Percentiles rank a stretch among this genome's conserved stretches.
phyloP scores from a whole-genome alignment of 1,284 basidiomycete genomes.

The Cutaneotrichosporon dermatis region DNA sequence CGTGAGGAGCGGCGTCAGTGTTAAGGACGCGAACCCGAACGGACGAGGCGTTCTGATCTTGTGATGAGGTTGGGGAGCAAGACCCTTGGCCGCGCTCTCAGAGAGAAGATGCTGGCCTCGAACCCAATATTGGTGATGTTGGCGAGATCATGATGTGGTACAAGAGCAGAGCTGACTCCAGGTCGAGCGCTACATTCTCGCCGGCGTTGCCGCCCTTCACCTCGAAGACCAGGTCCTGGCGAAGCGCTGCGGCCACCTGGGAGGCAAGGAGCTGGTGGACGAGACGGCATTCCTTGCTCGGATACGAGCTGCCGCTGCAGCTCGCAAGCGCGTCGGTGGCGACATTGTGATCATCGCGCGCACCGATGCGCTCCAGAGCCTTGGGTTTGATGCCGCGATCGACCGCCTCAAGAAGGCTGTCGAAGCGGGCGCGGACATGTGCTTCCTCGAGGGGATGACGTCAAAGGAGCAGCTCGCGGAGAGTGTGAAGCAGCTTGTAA shows the following conservation, averaged over 20 bases:
- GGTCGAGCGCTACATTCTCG: constrained; percentile 63
- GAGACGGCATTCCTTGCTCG: constrained; percentile 49
- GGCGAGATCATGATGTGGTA: too few relatives aligned
- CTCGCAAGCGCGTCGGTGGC: constrained; percentile 59
- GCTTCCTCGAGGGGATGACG: constrained; percentile 76
- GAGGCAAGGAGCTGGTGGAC: constrained; percentile 68
- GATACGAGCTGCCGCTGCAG: constrained; percentile 69
- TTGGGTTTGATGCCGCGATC: constrained; percentile 54
- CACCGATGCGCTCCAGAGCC: constrained; percentile 74
- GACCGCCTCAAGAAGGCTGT: constrained; percentile 53
- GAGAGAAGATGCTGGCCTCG: too few relatives aligned
- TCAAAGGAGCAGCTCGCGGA: constrained; percentile 61
- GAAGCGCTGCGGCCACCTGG: constrained; percentile 73
- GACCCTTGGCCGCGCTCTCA: too few relatives aligned
- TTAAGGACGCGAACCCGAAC: too few relatives aligned
- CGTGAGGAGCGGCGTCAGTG: too few relatives aligned
- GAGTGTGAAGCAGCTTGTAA: constrained; percentile 63
- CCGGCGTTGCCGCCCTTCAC: constrained; percentile 70
- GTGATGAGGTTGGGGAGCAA: too few relatives aligned
- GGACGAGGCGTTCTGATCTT: too few relatives aligned
- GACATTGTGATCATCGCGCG: constrained; percentile 76
- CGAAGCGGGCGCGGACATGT: constrained; percentile 67
- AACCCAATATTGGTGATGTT: too few relatives aligned
- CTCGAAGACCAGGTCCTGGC: constrained; percentile 80
- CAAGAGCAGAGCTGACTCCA: constrained; percentile 27